Evolutionary conservation across 139 green algal species (phyloP), one percentile per base, ranked within the genome.

Genomic region (Monoraphidium neglectum): DNA sequence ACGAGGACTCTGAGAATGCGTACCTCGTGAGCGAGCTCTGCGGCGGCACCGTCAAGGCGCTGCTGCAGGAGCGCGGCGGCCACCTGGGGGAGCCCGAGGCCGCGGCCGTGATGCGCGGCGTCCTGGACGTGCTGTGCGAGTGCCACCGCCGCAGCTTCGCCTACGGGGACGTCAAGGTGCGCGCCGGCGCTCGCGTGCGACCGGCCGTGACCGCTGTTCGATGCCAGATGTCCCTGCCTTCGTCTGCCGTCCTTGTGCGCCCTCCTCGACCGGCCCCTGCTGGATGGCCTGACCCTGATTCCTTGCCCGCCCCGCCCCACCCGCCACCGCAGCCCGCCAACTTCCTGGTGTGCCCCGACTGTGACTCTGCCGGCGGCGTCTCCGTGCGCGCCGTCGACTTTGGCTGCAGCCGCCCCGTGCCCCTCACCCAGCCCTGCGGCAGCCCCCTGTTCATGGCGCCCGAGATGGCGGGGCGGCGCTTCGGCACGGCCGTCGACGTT

Each of bases 391-490:
- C 63, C 0, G 71, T 88, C 30, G 86, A 91, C 77, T 89, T 89
- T 80, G 86, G 86, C n/a, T 87, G 80, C 77, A 86, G 77, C 66
- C 79, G 84, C 63, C 67, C 70, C 28, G 70, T 76, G 26, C 63
- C 64, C 28, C 37, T 79, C 49, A 72, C 63, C 21, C 32, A 66
- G 43, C 46, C 57, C 32, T 71, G 62, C 68, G 87, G 87, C 53
- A 82, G 75, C 23, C 83, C 87, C 18, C 70, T 93, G 18, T 95
- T 89, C 81, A 91, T 91, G 79, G 86, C 89, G 13, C 90, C 90
- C 0, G 91, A 95, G 77, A 84, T 95, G 57, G 86, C 78, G 60
- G 60, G 71, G 37, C 76, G 79, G 23, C 92, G 88, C 68, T 81
- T 83, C 15, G 75, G 83, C 18, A 72, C 74, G 13, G 8, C 43